Evolutionary conservation across 2,329 filamentous ascomycete species (phyloP), one percentile per base, ranked within the genome.

Genomic region (Alternaria rosae): DNA sequence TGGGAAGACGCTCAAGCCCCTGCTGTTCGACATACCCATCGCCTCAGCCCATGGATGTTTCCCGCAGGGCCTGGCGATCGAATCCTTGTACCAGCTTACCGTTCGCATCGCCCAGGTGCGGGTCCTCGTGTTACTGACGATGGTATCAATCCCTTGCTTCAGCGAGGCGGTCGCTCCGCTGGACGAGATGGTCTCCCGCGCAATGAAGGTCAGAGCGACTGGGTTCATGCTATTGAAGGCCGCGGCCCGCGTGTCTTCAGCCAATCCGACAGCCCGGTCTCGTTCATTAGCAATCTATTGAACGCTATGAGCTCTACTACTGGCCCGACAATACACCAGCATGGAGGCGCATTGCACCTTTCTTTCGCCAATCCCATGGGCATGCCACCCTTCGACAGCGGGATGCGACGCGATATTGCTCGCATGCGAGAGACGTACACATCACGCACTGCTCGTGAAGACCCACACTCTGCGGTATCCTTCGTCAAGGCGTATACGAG

Each of bases 101-200:
- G 84, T 63, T 79, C 82, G 8, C 85, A 88, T 70, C 84, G 87
- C 59, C 78, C 85, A 55, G 84, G 84, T 48, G 82, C 81, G 20
- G 82, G 86, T 30, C 81, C 86, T 54, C 85, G 86, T 59, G 84
- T 84, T 26, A 85, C 86, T 32, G 93, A 97, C 67, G 94, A 97
- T 75, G 93, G 93, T 4, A 85, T 89, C 21, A 97, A 98, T 74
- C 94, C 94, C 44, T 84, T 98, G 12, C 87, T 98, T 56, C 91
- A 93, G 67, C 90, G 92, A 58, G 79, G 80, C 47, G 82, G 81
- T 61, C 75, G 78, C 21, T 65, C 74, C 6, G 61, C 70, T 21
- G 70, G 64, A 32, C 71, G 73, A 11, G 73, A 76, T 30, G 70
- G 65, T 15, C 65, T 53, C 47, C 67, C 62, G 35, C 69, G 66